Conservation (phyloP, 1,139 yeast genomes). For the Wickerhamiella pararugosa region DNA sequence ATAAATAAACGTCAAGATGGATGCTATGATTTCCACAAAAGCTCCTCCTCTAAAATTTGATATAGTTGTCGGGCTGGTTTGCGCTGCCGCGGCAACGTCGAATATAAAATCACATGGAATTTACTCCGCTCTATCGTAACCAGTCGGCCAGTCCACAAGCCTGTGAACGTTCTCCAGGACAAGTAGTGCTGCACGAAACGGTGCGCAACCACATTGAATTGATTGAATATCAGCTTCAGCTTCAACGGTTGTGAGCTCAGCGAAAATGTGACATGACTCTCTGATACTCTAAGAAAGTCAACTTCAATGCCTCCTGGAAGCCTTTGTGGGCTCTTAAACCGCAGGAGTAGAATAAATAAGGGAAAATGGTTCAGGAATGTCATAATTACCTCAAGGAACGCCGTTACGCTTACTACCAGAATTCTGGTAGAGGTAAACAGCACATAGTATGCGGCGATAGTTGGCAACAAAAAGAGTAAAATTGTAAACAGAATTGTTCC, state of each 20-base stretch:
- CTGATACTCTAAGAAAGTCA: conserved; percentile 18
- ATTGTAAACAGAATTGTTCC: conserved; percentile 84
- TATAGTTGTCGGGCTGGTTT: conserved; percentile 11
- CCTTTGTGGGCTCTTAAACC: conserved; percentile 68
- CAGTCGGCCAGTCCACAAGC: conserved; percentile 32
- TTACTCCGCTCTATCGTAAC: conserved; percentile 34
- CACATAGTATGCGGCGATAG: conserved; percentile 70
- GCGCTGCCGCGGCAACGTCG: conserved; percentile 33
- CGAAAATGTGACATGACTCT: conserved; percentile 17
- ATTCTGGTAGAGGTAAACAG: conserved; percentile 53
- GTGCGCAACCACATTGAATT: conserved; percentile 30
- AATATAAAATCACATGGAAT: conserved; percentile 34
- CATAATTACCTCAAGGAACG: conserved; percentile 44
- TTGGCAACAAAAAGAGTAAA: conserved; percentile 64
- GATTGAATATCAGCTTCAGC: conserved; percentile 32
- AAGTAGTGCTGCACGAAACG: conserved; percentile 31
- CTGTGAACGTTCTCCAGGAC: conserved; percentile 28
- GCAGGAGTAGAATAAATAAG: conserved; percentile 59
- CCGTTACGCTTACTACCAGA: conserved; percentile 34
- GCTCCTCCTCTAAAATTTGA: neutral
- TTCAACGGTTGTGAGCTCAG: conserved; percentile 34
- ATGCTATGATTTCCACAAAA: neutral
- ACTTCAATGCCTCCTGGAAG: conserved; percentile 72
- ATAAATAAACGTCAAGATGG: too few species aligned
- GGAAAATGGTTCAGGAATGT: conserved; percentile 74